Conservation (phyloP, 2,329 filamentous ascomycete species). For the Alternaria brassicicola region DNA sequence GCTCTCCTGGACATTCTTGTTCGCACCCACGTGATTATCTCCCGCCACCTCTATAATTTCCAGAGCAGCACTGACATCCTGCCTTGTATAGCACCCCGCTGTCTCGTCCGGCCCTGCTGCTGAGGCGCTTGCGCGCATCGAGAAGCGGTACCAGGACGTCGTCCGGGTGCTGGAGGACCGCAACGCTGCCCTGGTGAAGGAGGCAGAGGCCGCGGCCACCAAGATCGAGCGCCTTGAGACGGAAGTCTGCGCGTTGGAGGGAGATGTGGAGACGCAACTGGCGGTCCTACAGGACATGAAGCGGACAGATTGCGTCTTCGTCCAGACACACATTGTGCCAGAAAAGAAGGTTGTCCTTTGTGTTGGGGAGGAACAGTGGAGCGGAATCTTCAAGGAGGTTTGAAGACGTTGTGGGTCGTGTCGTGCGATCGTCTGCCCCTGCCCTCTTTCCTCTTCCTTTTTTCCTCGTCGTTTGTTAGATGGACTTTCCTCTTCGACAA, state of each 20-base stretch:
- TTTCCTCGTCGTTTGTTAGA: not conserved
- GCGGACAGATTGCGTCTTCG: not conserved
- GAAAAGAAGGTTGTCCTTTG: not conserved
- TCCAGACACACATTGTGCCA: not conserved
- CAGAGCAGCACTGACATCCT: not conserved
- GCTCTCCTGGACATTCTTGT: not conserved
- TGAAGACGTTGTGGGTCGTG: not conserved
- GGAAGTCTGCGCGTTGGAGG: not conserved
- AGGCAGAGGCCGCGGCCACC: not conserved
- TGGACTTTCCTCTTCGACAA: not conserved
- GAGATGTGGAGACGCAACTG: not conserved
- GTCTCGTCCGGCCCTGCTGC: not conserved
- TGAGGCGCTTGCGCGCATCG: not conserved
- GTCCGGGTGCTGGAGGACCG: not conserved
- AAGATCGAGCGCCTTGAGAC: not conserved
- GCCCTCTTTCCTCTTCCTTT: not conserved
- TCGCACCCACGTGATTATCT: not conserved
- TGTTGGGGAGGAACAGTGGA: not conserved
- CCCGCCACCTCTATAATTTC: not conserved
- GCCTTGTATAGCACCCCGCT: not conserved
- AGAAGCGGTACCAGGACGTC: not conserved
- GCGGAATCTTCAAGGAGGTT: not conserved
- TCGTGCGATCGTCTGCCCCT: not conserved
- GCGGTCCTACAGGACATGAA: not conserved
- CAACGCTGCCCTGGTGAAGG: not conserved